phyloP scores from a whole-genome alignment of 371 early-diverging fungal genomes.

The Fennellomyces sp. region DNA sequence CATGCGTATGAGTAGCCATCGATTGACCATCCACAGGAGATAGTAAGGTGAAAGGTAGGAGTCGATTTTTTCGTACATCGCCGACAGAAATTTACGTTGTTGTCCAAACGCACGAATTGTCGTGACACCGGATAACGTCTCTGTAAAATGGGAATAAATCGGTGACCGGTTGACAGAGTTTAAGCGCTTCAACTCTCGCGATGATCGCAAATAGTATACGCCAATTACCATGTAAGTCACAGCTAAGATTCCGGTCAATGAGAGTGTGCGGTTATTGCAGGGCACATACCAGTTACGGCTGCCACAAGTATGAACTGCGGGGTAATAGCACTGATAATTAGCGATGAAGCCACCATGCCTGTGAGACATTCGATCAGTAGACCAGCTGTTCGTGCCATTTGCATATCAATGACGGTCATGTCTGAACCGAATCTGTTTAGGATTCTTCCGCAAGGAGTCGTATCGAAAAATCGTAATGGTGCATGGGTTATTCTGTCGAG shows the following conservation, averaged over 20 bases:
- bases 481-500: constrained; percentile 66
- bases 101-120: constrained; percentile 78
- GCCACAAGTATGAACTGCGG: constrained; percentile 59
- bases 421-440: constrained; percentile 86
- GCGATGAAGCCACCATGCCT: constrained; percentile 57
- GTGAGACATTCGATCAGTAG: constrained; percentile 40
- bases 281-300: constrained; percentile 19
- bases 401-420: constrained; percentile 36
- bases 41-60: constrained; percentile 77
- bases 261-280: no score
- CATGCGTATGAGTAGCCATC: constrained; percentile 80
- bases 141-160: constrained; percentile 75
- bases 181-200: constrained; percentile 81
- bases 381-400: constrained; percentile 35
- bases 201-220: constrained; percentile 65
- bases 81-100: constrained; percentile 59
- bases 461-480: constrained; percentile 86
- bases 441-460: constrained; percentile 91
- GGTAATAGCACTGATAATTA: constrained; percentile 60
- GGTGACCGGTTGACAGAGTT: constrained; percentile 78
- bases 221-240: constrained; percentile 44
- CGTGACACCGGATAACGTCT: constrained; percentile 64
- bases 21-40: constrained; percentile 82
- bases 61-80: constrained; percentile 62
- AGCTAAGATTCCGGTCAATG: constrained; percentile 2